Percentiles rank a stretch among this genome's conserved stretches.
These are phyloP conservation scores for Xylaria bambusicola DNA, from an alignment of 495 filamentous ascomycete genomes.

Conservation along the genomic window DNA sequence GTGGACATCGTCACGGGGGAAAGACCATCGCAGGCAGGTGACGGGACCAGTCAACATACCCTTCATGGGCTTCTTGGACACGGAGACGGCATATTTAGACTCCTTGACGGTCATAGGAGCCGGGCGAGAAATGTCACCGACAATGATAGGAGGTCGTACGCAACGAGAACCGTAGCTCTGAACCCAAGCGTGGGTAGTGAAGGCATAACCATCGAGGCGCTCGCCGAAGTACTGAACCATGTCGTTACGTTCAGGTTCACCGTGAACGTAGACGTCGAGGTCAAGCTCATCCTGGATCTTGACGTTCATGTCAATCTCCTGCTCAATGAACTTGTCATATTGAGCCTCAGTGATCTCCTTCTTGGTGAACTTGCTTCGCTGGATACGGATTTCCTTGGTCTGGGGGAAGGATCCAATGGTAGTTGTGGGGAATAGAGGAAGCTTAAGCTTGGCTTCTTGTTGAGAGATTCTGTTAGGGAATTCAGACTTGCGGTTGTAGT, in stretches of 20 bases:
- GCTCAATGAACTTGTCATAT: slow-evolving; percentile 98
- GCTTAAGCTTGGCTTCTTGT: slow-evolving; percentile 84
- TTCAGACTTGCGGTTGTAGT: slow-evolving; percentile 88
- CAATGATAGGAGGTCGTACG: slow-evolving; percentile 95
- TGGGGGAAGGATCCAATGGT: slow-evolving; percentile 99
- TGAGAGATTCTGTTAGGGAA: slow-evolving; percentile 81
- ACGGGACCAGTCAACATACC: slow-evolving; percentile 99
- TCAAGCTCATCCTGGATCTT: slow-evolving; percentile 97
- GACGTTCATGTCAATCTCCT: slow-evolving; percentile 91
- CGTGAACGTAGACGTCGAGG: slow-evolving; percentile 95
- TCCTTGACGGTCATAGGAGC: slow-evolving; percentile 99
- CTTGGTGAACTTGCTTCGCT: slow-evolving; percentile 97
- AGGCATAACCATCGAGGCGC: slow-evolving; percentile 92
- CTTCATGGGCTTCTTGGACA: slow-evolving; percentile 99
- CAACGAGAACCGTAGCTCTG: slow-evolving; percentile 98
- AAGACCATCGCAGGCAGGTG: slow-evolving; percentile 98
- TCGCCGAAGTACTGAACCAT: slow-evolving; percentile 99
- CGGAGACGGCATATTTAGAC: slow-evolving; percentile 94
- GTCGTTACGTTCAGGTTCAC: slow-evolving; percentile 99
- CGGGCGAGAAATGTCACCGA: slow-evolving; percentile 96
- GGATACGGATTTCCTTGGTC: slow-evolving; percentile 95
- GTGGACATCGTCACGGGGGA: slow-evolving; percentile 98
- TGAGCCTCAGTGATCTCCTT: slow-evolving; percentile 86
- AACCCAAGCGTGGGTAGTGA: slow-evolving; percentile 98
- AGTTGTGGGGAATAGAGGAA: slow-evolving; percentile 97